A percentile compares a stretch with the other conserved stretches of the same genome.
These are phyloP conservation scores for Salix brachista DNA, from an alignment of 345 rosid species.

Conservation along the genomic window DNA sequence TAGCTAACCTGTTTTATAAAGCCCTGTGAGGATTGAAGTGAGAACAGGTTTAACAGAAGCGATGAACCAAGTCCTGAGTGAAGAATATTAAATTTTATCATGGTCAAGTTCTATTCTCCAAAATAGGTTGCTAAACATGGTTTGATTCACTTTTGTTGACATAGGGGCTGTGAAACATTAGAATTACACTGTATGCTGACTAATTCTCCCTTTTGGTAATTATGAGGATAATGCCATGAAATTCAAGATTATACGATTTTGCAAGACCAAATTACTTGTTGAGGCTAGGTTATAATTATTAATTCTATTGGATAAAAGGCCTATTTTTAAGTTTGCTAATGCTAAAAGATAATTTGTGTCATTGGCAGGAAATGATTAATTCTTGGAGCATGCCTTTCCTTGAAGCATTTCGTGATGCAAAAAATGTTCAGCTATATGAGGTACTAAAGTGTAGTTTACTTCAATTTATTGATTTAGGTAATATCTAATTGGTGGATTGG, in stretches of 20 bases:
- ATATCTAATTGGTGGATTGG: neutral
- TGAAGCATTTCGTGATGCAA: slow-evolving; percentile 47
- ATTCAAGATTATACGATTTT: neutral
- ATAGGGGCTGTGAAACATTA: no score
- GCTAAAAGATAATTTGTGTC: neutral
- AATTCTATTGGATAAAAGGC: no score
- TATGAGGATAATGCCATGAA: neutral
- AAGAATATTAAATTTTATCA: neutral
- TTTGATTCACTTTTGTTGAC: no score
- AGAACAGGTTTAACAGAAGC: neutral
- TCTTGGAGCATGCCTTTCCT: slow-evolving; percentile 82
- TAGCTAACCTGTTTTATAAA: neutral
- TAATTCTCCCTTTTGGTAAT: neutral
- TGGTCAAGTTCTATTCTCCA: neutral
- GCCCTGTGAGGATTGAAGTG: neutral
- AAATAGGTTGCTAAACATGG: neutral
- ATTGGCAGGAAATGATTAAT: slow-evolving; percentile 61
- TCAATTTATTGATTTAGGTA: neutral
- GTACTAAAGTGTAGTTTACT: slow-evolving; percentile 32
- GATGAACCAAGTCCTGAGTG: neutral
- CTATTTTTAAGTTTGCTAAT: neutral
- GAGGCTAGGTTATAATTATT: neutral
- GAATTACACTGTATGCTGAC: neutral
- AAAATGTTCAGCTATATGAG: slow-evolving; percentile 70
- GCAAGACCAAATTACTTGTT: neutral